Base-by-base conservation (phyloP, 345 rosid genomes). In the Alliaria petiolata region DNA sequence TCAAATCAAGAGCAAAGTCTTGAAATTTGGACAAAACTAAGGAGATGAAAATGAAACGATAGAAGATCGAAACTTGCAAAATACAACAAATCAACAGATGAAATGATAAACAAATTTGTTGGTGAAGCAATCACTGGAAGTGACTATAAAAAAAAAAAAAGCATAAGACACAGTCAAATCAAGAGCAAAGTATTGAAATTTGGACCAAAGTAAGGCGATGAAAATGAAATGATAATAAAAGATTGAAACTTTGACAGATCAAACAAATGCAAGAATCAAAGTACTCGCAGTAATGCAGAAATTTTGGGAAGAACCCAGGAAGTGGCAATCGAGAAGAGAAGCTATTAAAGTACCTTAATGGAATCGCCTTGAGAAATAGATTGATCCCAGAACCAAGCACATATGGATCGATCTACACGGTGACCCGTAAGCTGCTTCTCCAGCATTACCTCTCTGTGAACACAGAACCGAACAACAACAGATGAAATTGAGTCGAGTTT, bases 351-450 rank as follows among this genome's bases (percentile, higher is more conserved):
- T 71, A 89, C 96, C 95, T 86, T 84, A 63, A 85, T 81, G 77
- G 91, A 84, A 70, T 95, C 88, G 16, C 83, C 85, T 71, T 84
- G 89, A 77, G 95, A 80, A 70, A 88, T 57, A 59, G 75, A 69
- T 57, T 88, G 92, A 81, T 91, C 93, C 99, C 99, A 91, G 62
- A 87, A 95, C 98, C 98, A 95, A 77, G 81, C 83, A 65, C 99
- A 95, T 13, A 95, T 91, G 30, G 98, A 88, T 71, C 99, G 84
- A 64, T 91, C 99, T 0, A 95, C 96, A 0, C 96, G 86, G 69
- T 95, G 96, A 64, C 98, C 97, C 3, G 98, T 89, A 39, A 91
- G 83, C 90, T 95, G 98, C 59, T 95, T 95, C 93, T 95, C 98
- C 7, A 95, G 87, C 85, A 95, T 91, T 19, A 95, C 97, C 79